Base-by-base conservation (phyloP, 2,329 filamentous ascomycete genomes). In the Dothiorella sarmentorum region DNA sequence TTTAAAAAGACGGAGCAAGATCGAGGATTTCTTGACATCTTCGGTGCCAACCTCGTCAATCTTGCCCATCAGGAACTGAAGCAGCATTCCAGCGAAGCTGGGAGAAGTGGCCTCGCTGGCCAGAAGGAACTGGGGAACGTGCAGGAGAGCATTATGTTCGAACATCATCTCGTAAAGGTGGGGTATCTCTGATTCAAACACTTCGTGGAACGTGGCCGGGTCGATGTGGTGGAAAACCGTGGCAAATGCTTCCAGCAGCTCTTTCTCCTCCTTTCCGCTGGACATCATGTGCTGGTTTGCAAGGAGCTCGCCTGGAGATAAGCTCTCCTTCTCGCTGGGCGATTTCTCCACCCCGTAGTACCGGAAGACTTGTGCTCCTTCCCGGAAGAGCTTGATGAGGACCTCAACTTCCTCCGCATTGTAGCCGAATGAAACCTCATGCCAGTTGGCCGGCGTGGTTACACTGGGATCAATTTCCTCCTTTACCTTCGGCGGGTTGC, bases 141-240 rank as follows among this genome's bases (percentile, higher is more conserved):
- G 94, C 53, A 99, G 81, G 37, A 99, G 81, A 24, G 91, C 90
- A 2, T 91, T 91, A 73, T 99, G 94, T 71, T 97, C 91, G 71
- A 97, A 96, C 76, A 96, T 97, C 82, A 97, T 93, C 63, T 96
- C 89, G 72, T 99, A 97, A 35, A 99, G 84, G 73, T 91, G 90
- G 35, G 93, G 93, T 61, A 99, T 97, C 76, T 97, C 94, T 61
- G 92, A 90, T 70, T 96, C 90, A 72, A 99, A 99, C 38, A 99
- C 91, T 76, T 99, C 94, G 68, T 99, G 92, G 71, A 99, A 99
- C 0, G 93, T 97, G 10, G 95, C 94, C 2, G 94, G 94, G 69
- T 99, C 94, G 63, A 99, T 94, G 74, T 93, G 95, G 71, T 99
- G 94, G 70, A 99, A 99, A 26, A 99, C 92, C 0, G 94, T 97